These are phyloP conservation scores for Peniophora sp. DNA, from an alignment of 1,284 basidiomycete genomes.

Conservation along the genomic window DNA sequence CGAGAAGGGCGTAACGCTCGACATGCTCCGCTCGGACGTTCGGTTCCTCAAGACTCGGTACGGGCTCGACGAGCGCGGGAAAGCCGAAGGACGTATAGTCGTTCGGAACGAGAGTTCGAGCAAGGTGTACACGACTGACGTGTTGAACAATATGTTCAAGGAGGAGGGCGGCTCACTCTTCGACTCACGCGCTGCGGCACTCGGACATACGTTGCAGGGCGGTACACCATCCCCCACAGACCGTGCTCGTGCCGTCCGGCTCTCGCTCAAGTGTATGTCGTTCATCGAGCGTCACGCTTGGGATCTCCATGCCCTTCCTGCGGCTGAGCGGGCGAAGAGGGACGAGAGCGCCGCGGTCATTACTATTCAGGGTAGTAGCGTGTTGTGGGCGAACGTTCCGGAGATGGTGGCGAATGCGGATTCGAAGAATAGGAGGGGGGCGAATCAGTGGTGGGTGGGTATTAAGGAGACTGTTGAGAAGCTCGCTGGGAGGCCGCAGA, in stretches of 20 bases:
- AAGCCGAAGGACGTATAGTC: conserved; percentile 87
- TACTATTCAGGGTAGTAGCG: conserved; percentile 76
- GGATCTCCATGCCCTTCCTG: conserved; percentile 34
- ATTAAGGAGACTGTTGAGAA: conserved; percentile 68
- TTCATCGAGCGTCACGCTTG: conserved; percentile 85
- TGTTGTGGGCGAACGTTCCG: conserved; percentile 78
- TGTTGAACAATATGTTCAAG: conserved; percentile 90
- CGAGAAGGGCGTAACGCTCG: conserved; percentile 82
- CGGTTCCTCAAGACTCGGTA: conserved; percentile 87
- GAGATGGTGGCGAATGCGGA: conserved; percentile 86
- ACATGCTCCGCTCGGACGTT: conserved; percentile 79
- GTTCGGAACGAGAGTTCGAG: conserved; percentile 90
- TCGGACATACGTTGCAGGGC: conserved; percentile 96
- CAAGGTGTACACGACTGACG: conserved; percentile 84
- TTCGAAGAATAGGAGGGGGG: conserved; percentile 84
- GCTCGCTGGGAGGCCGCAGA: conserved; percentile 54
- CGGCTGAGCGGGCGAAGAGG: conserved; percentile 41
- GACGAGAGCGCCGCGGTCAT: conserved; percentile 82
- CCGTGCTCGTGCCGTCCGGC: conserved; percentile 83
- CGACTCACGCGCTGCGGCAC: conserved; percentile 87
- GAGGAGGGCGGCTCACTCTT: conserved; percentile 92
- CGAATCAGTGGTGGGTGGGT: conserved; percentile 75
- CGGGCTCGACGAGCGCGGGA: conserved; percentile 80
- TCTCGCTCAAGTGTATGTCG: conserved; percentile 88
- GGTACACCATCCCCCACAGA: conserved; percentile 93